These are phyloP conservation scores for Aspergillus transmontanensis DNA, from an alignment of 2,329 filamentous ascomycete species.

Conservation along the genomic window DNA sequence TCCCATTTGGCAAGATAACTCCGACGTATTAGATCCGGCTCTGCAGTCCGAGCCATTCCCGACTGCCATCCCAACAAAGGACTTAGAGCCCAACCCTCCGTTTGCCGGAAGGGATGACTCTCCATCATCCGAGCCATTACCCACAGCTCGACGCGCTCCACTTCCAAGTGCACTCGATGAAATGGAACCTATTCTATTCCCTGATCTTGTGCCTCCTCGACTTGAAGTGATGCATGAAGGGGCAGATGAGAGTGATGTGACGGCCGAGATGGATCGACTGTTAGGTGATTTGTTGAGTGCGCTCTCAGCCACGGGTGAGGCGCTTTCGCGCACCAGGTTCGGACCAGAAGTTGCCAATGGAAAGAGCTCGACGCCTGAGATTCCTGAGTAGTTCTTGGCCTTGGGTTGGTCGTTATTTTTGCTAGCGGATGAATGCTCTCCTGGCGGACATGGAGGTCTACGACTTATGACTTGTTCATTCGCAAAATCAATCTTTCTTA, in stretches of 20 bases:
- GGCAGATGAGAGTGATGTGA: conserved; percentile 39
- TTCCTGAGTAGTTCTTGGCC: conserved; percentile 13
- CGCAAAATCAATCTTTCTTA: not conserved
- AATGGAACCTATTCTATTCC: conserved; percentile 35
- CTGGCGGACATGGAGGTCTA: not conserved
- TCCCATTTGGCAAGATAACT: conserved; percentile 24
- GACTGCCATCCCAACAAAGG: conserved; percentile 27
- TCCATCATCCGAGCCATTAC: conserved; percentile 25
- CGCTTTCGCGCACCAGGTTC: conserved; percentile 23
- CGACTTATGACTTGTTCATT: not conserved
- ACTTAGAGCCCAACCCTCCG: conserved; percentile 11
- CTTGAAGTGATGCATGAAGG: conserved; percentile 41
- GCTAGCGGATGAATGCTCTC: not conserved
- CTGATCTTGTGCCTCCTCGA: conserved; percentile 41
- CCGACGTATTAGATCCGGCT: conserved; percentile 13
- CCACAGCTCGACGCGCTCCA: conserved; percentile 23
- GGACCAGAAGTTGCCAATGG: conserved; percentile 18
- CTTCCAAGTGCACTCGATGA: conserved; percentile 13
- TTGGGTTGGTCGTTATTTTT: not conserved
- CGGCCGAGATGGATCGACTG: conserved; percentile 44
- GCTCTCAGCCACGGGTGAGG: conserved; percentile 40
- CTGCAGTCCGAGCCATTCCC: conserved; percentile 27
- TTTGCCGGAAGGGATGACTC: conserved; percentile 15
- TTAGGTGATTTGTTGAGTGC: conserved; percentile 43
- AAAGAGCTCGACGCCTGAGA: conserved; percentile 17